Percentiles rank a stretch among this genome's conserved stretches.
These are phyloP conservation scores for Ceratocystis variospora DNA, from an alignment of 2,329 filamentous ascomycete genomes.

Conservation along the genomic window DNA sequence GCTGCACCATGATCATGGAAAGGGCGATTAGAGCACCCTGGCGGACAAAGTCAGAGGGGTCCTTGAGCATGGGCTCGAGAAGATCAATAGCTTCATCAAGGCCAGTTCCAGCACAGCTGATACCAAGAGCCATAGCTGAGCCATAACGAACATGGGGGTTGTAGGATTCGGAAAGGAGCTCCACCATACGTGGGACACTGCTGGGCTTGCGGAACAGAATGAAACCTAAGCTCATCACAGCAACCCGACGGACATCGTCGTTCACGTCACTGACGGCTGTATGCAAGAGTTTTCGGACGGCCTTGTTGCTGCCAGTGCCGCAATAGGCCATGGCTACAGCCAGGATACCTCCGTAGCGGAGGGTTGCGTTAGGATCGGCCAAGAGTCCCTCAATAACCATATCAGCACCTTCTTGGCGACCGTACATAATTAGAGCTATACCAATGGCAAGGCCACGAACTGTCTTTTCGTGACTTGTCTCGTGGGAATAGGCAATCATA, in stretches of 20 bases:
- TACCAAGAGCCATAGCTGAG: slow-evolving; percentile 94
- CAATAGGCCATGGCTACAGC: slow-evolving; percentile 97
- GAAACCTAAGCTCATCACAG: slow-evolving; percentile 95
- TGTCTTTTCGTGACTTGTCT: slow-evolving; percentile 98
- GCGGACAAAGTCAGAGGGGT: slow-evolving; percentile 94
- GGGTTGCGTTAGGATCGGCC: slow-evolving; percentile 81
- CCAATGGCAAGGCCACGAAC: slow-evolving; percentile 88
- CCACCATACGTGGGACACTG: slow-evolving; percentile 96
- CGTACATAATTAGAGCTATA: slow-evolving; percentile 98
- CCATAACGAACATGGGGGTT: slow-evolving; percentile 97
- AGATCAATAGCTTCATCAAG: slow-evolving; percentile 93
- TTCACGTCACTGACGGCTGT: slow-evolving; percentile 96
- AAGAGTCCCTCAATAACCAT: slow-evolving; percentile 87
- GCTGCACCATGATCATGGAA: slow-evolving; percentile 98
- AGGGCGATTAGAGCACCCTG: slow-evolving; percentile 90
- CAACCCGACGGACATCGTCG: slow-evolving; percentile 88
- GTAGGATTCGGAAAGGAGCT: slow-evolving; percentile 94
- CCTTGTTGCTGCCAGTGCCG: slow-evolving; percentile 95
- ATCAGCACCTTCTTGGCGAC: slow-evolving; percentile 85
- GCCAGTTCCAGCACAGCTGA: slow-evolving; percentile 92
- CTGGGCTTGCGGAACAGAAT: slow-evolving; percentile 96
- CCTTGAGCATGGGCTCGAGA: slow-evolving; percentile 98
- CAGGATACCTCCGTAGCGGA: slow-evolving; percentile 95
- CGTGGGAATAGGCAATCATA: slow-evolving; percentile 95
- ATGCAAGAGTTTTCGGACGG: slow-evolving; percentile 86